These are phyloP conservation scores for Cladosporium cucumerinum DNA, from an alignment of 2,329 filamentous ascomycete species.

Conservation along the genomic window DNA sequence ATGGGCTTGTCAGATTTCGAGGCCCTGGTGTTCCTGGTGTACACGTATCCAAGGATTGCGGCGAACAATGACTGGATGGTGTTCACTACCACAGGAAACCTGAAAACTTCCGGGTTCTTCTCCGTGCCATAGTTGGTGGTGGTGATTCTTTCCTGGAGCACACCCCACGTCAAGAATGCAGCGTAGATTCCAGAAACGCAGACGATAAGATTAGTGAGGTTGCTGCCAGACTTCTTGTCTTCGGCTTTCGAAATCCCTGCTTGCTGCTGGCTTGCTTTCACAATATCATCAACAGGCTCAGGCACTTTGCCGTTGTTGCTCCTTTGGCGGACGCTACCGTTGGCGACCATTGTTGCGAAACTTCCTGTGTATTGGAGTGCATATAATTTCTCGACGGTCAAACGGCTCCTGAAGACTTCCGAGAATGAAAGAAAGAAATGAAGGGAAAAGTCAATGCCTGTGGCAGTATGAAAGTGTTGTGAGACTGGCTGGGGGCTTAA, in stretches of 20 bases:
- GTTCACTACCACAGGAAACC: conserved; percentile 91
- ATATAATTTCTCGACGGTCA: background rate
- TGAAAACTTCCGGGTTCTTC: conserved; percentile 69
- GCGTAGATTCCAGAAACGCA: conserved; percentile 95
- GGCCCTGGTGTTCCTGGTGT: conserved; percentile 62
- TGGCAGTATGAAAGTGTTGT: background rate
- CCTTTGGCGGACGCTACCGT: conserved; percentile 28
- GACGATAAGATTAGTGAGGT: conserved; percentile 65
- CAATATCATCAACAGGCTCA: conserved; percentile 21
- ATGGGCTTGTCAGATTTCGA: conserved; percentile 53
- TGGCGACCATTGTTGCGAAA: conserved; percentile 20
- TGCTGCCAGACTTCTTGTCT: conserved; percentile 24
- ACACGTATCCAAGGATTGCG: conserved; percentile 74
- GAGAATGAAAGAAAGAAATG: background rate
- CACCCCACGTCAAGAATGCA: conserved; percentile 98
- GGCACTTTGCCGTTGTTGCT: conserved; percentile 26
- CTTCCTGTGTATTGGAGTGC: background rate
- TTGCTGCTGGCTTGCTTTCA: conserved; percentile 28
- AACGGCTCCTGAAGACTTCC: background rate
- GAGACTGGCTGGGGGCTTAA: background rate
- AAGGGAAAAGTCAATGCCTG: background rate
- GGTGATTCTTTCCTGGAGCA: conserved; percentile 95
- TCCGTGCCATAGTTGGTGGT: conserved; percentile 76
- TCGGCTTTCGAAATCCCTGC: conserved; percentile 20
- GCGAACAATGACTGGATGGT: conserved; percentile 92